Conservation (phyloP, 2,329 filamentous ascomycete species). For the Celoporthe dispersa region DNA sequence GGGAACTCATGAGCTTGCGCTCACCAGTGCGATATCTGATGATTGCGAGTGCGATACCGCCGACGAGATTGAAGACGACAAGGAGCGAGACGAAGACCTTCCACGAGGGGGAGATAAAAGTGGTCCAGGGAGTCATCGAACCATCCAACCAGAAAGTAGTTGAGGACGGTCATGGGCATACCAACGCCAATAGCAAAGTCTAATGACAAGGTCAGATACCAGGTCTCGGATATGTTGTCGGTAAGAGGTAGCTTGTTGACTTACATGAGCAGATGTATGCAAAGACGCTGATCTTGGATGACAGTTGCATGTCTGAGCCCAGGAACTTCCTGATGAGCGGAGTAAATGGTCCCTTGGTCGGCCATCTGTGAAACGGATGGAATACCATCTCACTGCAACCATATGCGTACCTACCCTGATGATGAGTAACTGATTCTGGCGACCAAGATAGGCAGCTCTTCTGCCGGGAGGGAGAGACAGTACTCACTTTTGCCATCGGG, state of each 20-base stretch:
- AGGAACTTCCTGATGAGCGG: constrained; percentile 67
- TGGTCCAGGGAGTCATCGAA: constrained; percentile 69
- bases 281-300: constrained; percentile 73
- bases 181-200: constrained; percentile 74
- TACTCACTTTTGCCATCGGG: constrained; percentile 67
- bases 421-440: background rate
- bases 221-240: constrained; percentile 22
- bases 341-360: constrained; percentile 66
- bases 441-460: too few species aligned
- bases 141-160: constrained; percentile 75
- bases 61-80: constrained; percentile 65
- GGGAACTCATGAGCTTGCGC: constrained; percentile 48
- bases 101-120: constrained; percentile 69
- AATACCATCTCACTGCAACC: constrained; percentile 74
- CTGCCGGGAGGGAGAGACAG: background rate
- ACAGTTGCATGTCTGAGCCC: constrained; percentile 63
- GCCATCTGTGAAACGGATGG: constrained; percentile 66
- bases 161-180: constrained; percentile 68
- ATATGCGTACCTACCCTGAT: constrained; percentile 58
- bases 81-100: constrained; percentile 65
- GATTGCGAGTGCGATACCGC: constrained; percentile 63
- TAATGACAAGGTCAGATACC: constrained; percentile 44
- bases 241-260: background rate
- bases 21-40: constrained; percentile 66
- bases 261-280: constrained; percentile 62